A percentile compares a stretch with the other conserved stretches of the same genome.
Conservation (phyloP, 768 basidiomycete species). For the Pulveroboletus ravenelii region DNA sequence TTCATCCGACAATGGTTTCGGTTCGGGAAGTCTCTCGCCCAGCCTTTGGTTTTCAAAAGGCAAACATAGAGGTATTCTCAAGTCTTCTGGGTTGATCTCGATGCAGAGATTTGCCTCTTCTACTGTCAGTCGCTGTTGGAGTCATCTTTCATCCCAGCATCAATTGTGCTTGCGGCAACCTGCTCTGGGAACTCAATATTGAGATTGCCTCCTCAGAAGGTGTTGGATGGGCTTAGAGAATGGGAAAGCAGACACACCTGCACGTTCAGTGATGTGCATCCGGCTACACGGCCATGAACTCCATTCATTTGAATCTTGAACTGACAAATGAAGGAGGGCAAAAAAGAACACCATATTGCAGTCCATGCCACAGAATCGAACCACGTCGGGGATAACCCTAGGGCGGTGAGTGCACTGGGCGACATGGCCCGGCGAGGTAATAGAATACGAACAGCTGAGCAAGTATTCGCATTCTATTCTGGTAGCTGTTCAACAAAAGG, state of each 20-base stretch:
- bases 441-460: too few relatives aligned
- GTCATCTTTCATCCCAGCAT: background rate
- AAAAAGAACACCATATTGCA: background rate
- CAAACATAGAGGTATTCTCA: background rate
- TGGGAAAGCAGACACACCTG: slow-evolving; percentile 35
- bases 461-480: too few relatives aligned
- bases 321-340: slow-evolving; percentile 23
- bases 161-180: background rate
- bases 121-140: slow-evolving; percentile 30
- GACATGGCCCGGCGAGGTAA: too few relatives aligned
- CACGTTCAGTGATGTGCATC: slow-evolving; percentile 37
- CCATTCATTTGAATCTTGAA: slow-evolving; percentile 43
- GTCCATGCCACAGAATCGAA: slow-evolving; percentile 5
- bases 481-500: too few relatives aligned
- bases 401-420: too few relatives aligned
- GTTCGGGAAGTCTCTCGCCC: slow-evolving; percentile 5
- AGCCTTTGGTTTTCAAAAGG: background rate
- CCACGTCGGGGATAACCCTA: too few relatives aligned
- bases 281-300: slow-evolving; percentile 44
- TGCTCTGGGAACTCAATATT: slow-evolving; percentile 23
- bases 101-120: slow-evolving; percentile 39
- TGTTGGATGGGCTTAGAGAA: slow-evolving; percentile 8
- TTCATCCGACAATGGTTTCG: slow-evolving; percentile 29
- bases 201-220: slow-evolving; percentile 17
- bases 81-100: slow-evolving; percentile 9